Conservation (phyloP, 2,329 filamentous ascomycete genomes). For the Aspergillus fumigatiaffinis region DNA sequence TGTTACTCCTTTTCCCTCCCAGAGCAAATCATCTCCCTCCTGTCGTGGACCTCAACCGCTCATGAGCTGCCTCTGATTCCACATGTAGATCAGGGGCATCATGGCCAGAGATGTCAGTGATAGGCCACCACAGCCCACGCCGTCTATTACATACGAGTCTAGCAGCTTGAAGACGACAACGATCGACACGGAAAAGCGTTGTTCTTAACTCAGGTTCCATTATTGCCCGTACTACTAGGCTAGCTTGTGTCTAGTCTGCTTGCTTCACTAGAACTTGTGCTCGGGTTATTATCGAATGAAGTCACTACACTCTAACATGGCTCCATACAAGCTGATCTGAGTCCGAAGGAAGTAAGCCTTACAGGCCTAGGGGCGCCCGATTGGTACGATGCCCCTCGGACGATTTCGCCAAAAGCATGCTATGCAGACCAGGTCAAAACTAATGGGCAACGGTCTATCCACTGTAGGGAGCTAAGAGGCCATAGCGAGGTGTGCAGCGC, state of each 20-base stretch:
- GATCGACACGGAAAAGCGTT: slow-evolving; percentile 13
- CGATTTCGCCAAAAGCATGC: neutral
- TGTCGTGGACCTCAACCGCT: neutral
- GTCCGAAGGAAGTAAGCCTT: slow-evolving; percentile 5
- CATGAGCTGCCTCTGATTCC: slow-evolving; percentile 1
- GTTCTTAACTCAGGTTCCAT: neutral
- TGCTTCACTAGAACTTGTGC: neutral
- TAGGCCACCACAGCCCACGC: neutral
- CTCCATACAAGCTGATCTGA: neutral
- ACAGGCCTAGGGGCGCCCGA: neutral
- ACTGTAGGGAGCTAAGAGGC: neutral
- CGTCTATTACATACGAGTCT: neutral
- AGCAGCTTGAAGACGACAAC: slow-evolving; percentile 4
- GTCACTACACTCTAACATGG: neutral
- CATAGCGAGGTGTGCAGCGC: neutral
- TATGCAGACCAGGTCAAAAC: neutral
- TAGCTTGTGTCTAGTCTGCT: neutral
- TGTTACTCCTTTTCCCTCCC: neutral
- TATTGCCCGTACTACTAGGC: neutral
- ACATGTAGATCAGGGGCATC: slow-evolving; percentile 16
- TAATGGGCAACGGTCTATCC: neutral
- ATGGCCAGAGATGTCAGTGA: neutral
- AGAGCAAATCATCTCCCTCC: neutral
- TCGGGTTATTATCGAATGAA: neutral
- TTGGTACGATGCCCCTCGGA: neutral